A percentile compares a stretch with the other conserved stretches of the same genome.
phyloP scores from a whole-genome alignment of 768 basidiomycete species.

The Rossbeevera mucosa region DNA sequence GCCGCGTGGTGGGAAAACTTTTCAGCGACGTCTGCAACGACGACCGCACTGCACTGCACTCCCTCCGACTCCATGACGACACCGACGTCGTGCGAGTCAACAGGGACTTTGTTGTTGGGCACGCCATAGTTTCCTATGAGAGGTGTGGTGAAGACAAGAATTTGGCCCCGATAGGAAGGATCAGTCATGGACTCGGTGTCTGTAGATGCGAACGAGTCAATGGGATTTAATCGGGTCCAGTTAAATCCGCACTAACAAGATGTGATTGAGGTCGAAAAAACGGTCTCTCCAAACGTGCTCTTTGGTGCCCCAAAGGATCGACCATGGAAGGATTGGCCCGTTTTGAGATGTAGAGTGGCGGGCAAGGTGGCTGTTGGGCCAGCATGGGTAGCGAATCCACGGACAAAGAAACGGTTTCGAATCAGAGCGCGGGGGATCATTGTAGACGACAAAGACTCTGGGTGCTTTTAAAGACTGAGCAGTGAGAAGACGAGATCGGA shows the following conservation, averaged over 20 bases:
- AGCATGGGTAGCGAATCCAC: conserved; percentile 67
- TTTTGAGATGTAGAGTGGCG: conserved; percentile 87
- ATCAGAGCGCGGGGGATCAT: conserved; percentile 59
- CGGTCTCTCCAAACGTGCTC: conserved; percentile 93
- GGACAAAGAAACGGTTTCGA: conserved; percentile 45
- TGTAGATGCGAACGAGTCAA: conserved; percentile 31
- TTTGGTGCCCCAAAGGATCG: conserved; percentile 84
- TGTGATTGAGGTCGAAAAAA: conserved; percentile 98
- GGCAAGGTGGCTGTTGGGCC: conserved; percentile 49
- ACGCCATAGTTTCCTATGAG: conserved; percentile 99
- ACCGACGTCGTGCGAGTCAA: conserved; percentile 74
- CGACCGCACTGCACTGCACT: conserved; percentile 88
- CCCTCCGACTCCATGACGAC: conserved; percentile 83
- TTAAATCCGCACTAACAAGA: conserved; percentile 61
- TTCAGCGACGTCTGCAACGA: conserved; percentile 93
- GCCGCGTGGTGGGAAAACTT: conserved; percentile 93
- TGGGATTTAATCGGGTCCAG: conserved; percentile 1
- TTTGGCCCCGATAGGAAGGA: conserved; percentile 96
- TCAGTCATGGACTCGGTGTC: conserved; percentile 99
- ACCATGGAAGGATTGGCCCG: conserved; percentile 89
- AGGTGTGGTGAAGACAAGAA: conserved; percentile 97
- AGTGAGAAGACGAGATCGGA: conserved; percentile 89
- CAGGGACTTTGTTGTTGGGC: conserved; percentile 70
- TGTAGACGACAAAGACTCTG: conserved; percentile 26
- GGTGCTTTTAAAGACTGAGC: conserved; percentile 29